These are phyloP conservation scores for Oryza coarctata DNA, from an alignment of 176 grass and related monocot genomes.

Conservation along the genomic window DNA sequence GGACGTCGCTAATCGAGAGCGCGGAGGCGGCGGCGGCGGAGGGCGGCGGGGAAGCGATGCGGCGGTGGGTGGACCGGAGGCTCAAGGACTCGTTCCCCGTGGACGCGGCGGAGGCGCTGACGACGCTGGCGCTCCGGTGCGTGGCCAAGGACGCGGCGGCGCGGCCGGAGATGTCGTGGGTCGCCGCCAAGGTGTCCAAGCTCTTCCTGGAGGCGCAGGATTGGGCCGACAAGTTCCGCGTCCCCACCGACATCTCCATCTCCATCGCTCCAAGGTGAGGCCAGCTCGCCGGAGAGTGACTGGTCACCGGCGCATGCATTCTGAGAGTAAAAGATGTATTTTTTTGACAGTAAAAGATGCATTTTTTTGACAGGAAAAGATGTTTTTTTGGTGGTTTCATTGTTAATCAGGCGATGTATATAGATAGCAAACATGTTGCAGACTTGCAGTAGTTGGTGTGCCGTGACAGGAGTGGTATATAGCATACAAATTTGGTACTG, in stretches of 20 bases:
- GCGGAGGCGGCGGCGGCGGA: slow-evolving; percentile 36
- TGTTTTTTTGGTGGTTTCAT: neutral
- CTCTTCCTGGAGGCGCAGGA: slow-evolving; percentile 78
- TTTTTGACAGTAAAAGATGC: neutral
- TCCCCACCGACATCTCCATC: slow-evolving; percentile 72
- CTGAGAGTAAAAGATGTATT: neutral
- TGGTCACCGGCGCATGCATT: neutral
- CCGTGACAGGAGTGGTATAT: no score
- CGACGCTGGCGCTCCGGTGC: slow-evolving; percentile 63
- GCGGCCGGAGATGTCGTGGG: slow-evolving; percentile 72
- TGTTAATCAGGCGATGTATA: neutral
- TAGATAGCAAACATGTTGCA: neutral
- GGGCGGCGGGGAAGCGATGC: slow-evolving; percentile 48
- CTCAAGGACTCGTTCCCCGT: slow-evolving; percentile 74
- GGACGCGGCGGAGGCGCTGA: slow-evolving; percentile 49
- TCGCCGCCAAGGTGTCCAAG: slow-evolving; percentile 72
- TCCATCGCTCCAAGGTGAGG: slow-evolving; percentile 60
- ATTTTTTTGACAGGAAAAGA: neutral
- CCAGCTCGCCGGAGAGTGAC: neutral
- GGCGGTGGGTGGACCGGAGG: slow-evolving; percentile 77
- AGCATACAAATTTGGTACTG: neutral
- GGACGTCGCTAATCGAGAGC: slow-evolving; percentile 68
- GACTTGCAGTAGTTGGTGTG: neutral
- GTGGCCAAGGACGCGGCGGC: slow-evolving; percentile 43
- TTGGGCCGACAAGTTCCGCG: slow-evolving; percentile 39